Evolutionary conservation across 352 stramenopile species (phyloP).

Genomic region (Elongisporangium prolatum): DNA sequence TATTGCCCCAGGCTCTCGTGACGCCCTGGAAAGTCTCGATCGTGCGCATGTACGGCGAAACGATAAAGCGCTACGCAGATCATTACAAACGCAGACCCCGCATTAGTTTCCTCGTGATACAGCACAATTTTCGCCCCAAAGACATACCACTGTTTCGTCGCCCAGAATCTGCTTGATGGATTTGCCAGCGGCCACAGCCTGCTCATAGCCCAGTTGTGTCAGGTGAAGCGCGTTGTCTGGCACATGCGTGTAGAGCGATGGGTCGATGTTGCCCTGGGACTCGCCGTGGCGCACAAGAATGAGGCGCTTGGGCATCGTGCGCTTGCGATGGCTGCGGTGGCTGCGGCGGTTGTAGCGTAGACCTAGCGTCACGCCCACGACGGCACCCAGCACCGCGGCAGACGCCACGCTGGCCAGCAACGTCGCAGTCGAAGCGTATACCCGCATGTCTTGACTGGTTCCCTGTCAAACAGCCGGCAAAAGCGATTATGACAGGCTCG

Average conservation of each 20-base stretch:
- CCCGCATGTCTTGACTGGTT: constrained; percentile 5
- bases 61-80: constrained; percentile 63
- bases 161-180: constrained; percentile 75
- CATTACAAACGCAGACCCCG: no score
- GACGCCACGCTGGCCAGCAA: constrained; percentile 38
- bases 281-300: constrained; percentile 85
- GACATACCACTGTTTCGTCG: constrained; percentile 63
- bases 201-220: constrained; percentile 71
- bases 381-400: constrained; percentile 34
- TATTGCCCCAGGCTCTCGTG: constrained; percentile 54
- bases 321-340: constrained; percentile 23
- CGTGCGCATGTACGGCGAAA: constrained; percentile 80
- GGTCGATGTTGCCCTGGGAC: constrained; percentile 84
- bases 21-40: constrained; percentile 88
- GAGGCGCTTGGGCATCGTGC: constrained; percentile 58
- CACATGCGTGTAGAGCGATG: constrained; percentile 62
- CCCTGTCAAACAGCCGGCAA: no score
- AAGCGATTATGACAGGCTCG: no score
- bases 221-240: constrained; percentile 84
- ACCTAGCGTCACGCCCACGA: constrained; percentile 28
- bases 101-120: not conserved
- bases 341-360: constrained; percentile 3
- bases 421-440: constrained; percentile 34
- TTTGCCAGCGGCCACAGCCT: constrained; percentile 61
- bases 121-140: not conserved